These are phyloP conservation scores for Fraxinus anomala DNA, from an alignment of 257 asterid genomes.

Conservation along the genomic window DNA sequence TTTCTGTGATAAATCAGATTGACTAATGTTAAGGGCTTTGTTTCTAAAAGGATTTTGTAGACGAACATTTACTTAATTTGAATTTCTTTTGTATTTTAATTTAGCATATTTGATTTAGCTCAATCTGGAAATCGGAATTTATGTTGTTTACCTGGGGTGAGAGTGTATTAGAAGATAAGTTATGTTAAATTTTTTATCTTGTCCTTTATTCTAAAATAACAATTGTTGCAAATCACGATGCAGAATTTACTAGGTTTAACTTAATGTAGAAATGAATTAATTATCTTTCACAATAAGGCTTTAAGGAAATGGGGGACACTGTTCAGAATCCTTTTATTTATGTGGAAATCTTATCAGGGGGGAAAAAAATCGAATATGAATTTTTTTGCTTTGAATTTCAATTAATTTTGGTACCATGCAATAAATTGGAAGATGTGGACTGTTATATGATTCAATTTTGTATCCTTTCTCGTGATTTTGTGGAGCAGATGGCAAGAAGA, in stretches of 20 bases:
- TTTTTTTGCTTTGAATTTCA: constrained; percentile 32
- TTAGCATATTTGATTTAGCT: constrained; percentile 19
- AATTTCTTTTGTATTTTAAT: constrained; percentile 9
- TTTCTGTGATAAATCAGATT: background rate
- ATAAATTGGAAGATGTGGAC: background rate
- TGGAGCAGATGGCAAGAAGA: constrained; percentile 57
- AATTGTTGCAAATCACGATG: constrained; percentile 13
- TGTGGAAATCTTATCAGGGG: constrained; percentile 15
- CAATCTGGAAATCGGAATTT: constrained; percentile 23
- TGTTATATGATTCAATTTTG: constrained; percentile 22
- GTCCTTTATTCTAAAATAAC: constrained; percentile 20
- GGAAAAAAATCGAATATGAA: constrained; percentile 23
- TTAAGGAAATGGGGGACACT: background rate
- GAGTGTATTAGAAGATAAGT: constrained; percentile 3
- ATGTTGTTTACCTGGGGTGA: constrained; percentile 17
- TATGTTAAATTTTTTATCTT: constrained; percentile 20
- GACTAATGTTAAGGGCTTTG: background rate
- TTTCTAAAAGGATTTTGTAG: background rate
- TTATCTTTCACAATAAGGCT: constrained; percentile 14
- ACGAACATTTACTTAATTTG: constrained; percentile 13
- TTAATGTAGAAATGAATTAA: constrained; percentile 11
- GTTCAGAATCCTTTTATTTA: constrained; percentile 4
- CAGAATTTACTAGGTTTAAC: constrained; percentile 15
- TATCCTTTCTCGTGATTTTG: constrained; percentile 21
- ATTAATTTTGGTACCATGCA: constrained; percentile 20